Evolutionary conservation across 768 basidiomycete genomes (phyloP).

Genomic region (Agaricus blazei): DNA sequence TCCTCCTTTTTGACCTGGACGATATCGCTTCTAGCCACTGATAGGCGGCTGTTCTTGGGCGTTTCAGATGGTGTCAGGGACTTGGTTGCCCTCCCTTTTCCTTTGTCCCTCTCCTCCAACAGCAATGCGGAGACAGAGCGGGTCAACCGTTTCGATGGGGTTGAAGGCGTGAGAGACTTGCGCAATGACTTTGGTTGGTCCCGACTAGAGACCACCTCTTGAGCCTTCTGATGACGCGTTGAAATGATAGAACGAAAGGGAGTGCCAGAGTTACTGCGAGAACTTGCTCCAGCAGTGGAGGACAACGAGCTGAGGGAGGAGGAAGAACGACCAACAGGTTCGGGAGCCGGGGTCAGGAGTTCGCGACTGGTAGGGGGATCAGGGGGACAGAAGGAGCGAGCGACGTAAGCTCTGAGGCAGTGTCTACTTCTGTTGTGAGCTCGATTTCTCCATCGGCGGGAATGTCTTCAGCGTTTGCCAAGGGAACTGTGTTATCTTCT

Average conservation of each 20-base stretch:
- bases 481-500: conserved; percentile 39
- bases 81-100: conserved; percentile 31
- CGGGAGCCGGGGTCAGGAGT: conserved; percentile 26
- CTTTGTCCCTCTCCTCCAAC: conserved; percentile 27
- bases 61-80: conserved; percentile 22
- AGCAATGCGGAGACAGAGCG: conserved; percentile 25
- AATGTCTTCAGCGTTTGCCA: conserved; percentile 42
- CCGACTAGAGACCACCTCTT: conserved; percentile 22
- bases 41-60: conserved; percentile 16
- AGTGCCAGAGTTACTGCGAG: conserved; percentile 27
- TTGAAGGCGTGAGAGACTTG: conserved; percentile 17
- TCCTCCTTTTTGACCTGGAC: conserved; percentile 45
- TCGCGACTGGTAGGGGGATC: conserved; percentile 25
- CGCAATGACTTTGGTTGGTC: conserved; percentile 16
- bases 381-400: conserved; percentile 33
- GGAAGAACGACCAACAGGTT: conserved; percentile 28
- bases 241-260: conserved; percentile 55
- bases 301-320: conserved; percentile 40
- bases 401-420: conserved; percentile 41
- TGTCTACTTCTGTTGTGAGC: conserved; percentile 43
- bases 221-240: conserved; percentile 51
- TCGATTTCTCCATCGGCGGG: conserved; percentile 51
- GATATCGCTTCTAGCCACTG: conserved; percentile 23
- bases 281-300: conserved; percentile 27
- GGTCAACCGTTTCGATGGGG: conserved; percentile 24